These are phyloP conservation scores for Barnettozyma hawaiiensis DNA, from an alignment of 1,139 yeast species.

Conservation along the genomic window DNA sequence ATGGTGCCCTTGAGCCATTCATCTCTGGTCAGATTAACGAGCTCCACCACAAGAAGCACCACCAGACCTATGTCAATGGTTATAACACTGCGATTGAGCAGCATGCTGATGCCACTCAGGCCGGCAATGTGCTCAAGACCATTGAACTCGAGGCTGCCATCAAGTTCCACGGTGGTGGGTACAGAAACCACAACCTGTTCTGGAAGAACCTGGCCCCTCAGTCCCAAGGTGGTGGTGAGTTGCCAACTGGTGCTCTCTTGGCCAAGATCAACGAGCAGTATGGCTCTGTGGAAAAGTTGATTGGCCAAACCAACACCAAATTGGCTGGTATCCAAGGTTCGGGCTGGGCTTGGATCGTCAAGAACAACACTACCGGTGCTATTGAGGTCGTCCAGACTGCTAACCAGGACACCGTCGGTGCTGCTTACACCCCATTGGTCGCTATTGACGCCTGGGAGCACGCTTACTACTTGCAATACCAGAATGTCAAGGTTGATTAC, in stretches of 20 bases:
- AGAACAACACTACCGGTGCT: slow-evolving; percentile 76
- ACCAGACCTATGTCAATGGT: slow-evolving; percentile 89
- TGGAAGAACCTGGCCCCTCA: slow-evolving; percentile 90
- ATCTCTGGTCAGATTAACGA: slow-evolving; percentile 89
- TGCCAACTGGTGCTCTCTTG: slow-evolving; percentile 58
- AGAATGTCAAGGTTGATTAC: slow-evolving; percentile 90
- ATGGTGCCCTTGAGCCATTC: slow-evolving; percentile 83
- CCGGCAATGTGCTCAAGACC: slow-evolving; percentile 60
- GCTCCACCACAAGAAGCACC: slow-evolving; percentile 87
- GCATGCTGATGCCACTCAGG: slow-evolving; percentile 61
- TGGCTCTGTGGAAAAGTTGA: slow-evolving; percentile 75
- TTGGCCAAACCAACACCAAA: slow-evolving; percentile 62
- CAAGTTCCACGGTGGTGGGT: slow-evolving; percentile 96
- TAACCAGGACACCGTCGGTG: slow-evolving; percentile 87
- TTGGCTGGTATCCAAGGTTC: slow-evolving; percentile 95
- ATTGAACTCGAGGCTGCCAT: slow-evolving; percentile 73
- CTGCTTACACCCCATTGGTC: slow-evolving; percentile 68
- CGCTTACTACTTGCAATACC: slow-evolving; percentile 94
- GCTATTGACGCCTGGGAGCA: slow-evolving; percentile 99
- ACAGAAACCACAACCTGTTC: slow-evolving; percentile 78
- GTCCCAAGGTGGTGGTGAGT: slow-evolving; percentile 79
- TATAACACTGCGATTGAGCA: slow-evolving; percentile 81
- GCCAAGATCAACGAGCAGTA: slow-evolving; percentile 61
- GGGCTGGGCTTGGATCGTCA: slow-evolving; percentile 95
- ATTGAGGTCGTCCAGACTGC: slow-evolving; percentile 81